Percentiles rank a stretch among this genome's conserved stretches.
Conservation (phyloP, 495 filamentous ascomycete species). For the Polyplosphaeria fusca region DNA sequence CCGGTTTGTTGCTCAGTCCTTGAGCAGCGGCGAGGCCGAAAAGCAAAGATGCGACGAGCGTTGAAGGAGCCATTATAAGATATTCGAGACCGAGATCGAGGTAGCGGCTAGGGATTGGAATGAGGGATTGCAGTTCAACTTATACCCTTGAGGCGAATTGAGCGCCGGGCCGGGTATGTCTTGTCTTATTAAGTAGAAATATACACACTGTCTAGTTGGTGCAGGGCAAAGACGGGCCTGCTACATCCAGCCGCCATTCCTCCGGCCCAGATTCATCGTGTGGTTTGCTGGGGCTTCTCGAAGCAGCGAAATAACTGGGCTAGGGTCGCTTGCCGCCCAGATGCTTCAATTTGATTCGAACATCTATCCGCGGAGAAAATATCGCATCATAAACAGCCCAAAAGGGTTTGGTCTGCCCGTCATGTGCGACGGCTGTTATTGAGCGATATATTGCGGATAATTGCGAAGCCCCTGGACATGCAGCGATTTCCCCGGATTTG, state of each 20-base stretch:
- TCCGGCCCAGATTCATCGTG: conserved; percentile 3
- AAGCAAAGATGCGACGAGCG: conserved; percentile 15
- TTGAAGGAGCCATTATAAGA: conserved; percentile 18
- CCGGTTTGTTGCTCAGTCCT: conserved; percentile 30
- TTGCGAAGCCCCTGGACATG: neutral
- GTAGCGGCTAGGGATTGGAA: neutral
- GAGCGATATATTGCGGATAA: conserved; percentile 5
- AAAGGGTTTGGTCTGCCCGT: neutral
- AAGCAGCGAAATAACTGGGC: neutral
- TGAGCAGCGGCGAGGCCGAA: conserved; percentile 31
- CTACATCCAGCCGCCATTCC: neutral
- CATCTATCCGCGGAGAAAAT: neutral
- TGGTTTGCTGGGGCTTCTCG: neutral
- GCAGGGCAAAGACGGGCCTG: conserved; percentile 9
- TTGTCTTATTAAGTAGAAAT: conserved; percentile 15
- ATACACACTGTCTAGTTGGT: conserved; percentile 6
- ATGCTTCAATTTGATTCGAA: neutral
- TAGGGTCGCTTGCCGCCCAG: neutral
- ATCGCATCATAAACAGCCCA: neutral
- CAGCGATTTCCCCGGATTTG: neutral
- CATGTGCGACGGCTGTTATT: neutral
- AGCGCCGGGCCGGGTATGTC: conserved; percentile 8
- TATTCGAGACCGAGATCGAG: no score
- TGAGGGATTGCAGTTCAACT: no score
- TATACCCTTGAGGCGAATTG: neutral